A percentile compares a stretch with the other conserved stretches of the same genome.
phyloP scores from a whole-genome alignment of 192 early-diverging fungal species.

The Haplosporangium gracile region DNA sequence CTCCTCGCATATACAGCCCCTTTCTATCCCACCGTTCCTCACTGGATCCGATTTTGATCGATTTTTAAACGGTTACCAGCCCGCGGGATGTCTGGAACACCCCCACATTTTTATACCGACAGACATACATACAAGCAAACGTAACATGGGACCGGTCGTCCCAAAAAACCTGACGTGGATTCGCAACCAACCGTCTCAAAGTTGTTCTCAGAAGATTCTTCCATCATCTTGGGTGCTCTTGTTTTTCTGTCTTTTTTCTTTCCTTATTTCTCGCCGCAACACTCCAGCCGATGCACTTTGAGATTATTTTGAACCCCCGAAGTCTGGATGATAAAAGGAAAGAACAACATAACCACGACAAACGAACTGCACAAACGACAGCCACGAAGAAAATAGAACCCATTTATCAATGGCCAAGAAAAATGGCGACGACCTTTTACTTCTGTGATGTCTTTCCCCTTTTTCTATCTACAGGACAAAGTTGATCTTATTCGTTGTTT shows the following conservation, averaged over 20 bases:
- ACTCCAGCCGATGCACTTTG: not conserved
- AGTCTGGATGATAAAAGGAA: not conserved
- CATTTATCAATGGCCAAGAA: not conserved
- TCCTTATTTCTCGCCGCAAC: not conserved
- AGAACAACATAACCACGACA: not conserved
- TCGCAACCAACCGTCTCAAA: not conserved
- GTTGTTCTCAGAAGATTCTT: not conserved
- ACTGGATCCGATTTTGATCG: too few relatives aligned
- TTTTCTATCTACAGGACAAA: not conserved
- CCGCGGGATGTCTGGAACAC: too few relatives aligned
- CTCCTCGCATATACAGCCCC: too few relatives aligned
- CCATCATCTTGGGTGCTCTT: not conserved
- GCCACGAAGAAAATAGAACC: not conserved
- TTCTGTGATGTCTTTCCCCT: not conserved
- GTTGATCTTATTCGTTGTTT: too few relatives aligned
- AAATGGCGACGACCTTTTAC: not conserved
- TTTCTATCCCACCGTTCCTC: too few relatives aligned
- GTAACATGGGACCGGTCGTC: too few relatives aligned
- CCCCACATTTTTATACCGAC: too few relatives aligned
- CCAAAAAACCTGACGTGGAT: not conserved
- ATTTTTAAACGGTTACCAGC: too few relatives aligned
- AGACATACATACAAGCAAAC: too few relatives aligned
- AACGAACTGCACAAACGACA: not conserved
- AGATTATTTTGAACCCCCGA: not conserved
- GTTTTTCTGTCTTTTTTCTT: not conserved